A percentile compares a stretch with the other conserved stretches of the same genome.
These are phyloP conservation scores for Citrus cavaleriei DNA, from an alignment of 345 rosid genomes.

Conservation along the genomic window DNA sequence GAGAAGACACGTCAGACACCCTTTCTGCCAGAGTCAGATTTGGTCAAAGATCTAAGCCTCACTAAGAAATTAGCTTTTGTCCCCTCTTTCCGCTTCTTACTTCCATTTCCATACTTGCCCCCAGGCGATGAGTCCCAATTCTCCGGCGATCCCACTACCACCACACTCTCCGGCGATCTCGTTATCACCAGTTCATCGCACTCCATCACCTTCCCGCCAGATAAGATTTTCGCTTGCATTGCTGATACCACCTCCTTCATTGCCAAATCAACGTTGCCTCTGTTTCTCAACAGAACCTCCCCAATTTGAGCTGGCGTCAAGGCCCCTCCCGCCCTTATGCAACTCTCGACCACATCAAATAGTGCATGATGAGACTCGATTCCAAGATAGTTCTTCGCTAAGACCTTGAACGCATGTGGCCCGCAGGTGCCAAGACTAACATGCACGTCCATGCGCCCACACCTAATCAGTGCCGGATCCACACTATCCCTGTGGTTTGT, in stretches of 20 bases:
- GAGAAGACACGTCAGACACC: slow-evolving; percentile 7
- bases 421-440: slow-evolving; percentile 40
- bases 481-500: slow-evolving; percentile 43
- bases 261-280: slow-evolving; percentile 36
- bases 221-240: slow-evolving; percentile 31
- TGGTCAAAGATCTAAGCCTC: slow-evolving; percentile 43
- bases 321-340: slow-evolving; percentile 37
- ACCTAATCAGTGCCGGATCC: slow-evolving; percentile 41
- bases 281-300: slow-evolving; percentile 37
- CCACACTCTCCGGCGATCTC: slow-evolving; percentile 41
- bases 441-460: slow-evolving; percentile 52
- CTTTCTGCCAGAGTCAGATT: slow-evolving; percentile 35
- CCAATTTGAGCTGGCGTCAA: slow-evolving; percentile 47
- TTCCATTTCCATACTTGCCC: slow-evolving; percentile 14
- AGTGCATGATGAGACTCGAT: slow-evolving; percentile 33
- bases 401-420: slow-evolving; percentile 34
- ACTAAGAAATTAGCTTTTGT: slow-evolving; percentile 27
- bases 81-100: slow-evolving; percentile 23
- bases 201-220: slow-evolving; percentile 17
- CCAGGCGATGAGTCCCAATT: slow-evolving; percentile 32
- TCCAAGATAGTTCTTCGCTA: slow-evolving; percentile 36
- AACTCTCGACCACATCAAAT: slow-evolving; percentile 38
- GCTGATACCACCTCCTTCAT: slow-evolving; percentile 38
- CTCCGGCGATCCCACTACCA: slow-evolving; percentile 34
- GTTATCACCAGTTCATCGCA: slow-evolving; percentile 23